Conservation (phyloP, 441 rosid genomes). For the Hura crepitans region DNA sequence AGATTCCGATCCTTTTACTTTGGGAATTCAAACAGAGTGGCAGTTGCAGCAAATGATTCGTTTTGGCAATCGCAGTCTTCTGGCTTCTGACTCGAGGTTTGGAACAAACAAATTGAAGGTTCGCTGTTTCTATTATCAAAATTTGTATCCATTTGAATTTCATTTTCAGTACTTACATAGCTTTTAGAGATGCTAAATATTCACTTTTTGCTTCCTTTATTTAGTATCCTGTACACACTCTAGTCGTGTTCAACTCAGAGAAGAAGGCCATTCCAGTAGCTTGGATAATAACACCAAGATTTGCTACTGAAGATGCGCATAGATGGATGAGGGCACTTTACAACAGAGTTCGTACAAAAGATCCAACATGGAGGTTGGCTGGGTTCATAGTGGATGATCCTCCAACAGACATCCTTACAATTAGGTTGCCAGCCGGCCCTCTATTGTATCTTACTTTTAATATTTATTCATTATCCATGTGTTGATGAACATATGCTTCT, state of each 20-base stretch:
- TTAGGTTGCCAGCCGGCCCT: slow-evolving; percentile 46
- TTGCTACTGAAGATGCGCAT: slow-evolving; percentile 51
- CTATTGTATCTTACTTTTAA: slow-evolving; percentile 5
- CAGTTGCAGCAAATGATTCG: slow-evolving; percentile 92
- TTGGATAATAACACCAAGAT: slow-evolving; percentile 74
- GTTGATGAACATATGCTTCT: slow-evolving; percentile 4
- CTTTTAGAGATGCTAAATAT: slow-evolving; percentile 34
- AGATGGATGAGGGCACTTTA: slow-evolving; percentile 90
- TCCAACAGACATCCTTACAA: slow-evolving; percentile 51
- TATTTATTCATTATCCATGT: not conserved
- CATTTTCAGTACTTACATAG: no score
- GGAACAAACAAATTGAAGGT: slow-evolving; percentile 94
- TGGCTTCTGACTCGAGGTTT: slow-evolving; percentile 87
- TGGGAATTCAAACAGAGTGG: slow-evolving; percentile 97
- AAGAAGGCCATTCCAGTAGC: slow-evolving; percentile 95
- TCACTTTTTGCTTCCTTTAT: slow-evolving; percentile 25
- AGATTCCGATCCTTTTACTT: slow-evolving; percentile 65
- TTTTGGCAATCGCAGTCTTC: slow-evolving; percentile 74
- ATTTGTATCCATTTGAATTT: slow-evolving; percentile 8
- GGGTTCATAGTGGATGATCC: slow-evolving; percentile 95
- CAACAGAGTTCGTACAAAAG: slow-evolving; percentile 76
- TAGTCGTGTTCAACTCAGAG: slow-evolving; percentile 77
- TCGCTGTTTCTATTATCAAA: slow-evolving; percentile 10
- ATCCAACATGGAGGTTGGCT: slow-evolving; percentile 84
- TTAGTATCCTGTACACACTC: slow-evolving; percentile 82